Evolutionary conservation across 495 filamentous ascomycete species (phyloP), one percentile per base, ranked within the genome.

Genomic region (Hyaloscypha hepaticicola): DNA sequence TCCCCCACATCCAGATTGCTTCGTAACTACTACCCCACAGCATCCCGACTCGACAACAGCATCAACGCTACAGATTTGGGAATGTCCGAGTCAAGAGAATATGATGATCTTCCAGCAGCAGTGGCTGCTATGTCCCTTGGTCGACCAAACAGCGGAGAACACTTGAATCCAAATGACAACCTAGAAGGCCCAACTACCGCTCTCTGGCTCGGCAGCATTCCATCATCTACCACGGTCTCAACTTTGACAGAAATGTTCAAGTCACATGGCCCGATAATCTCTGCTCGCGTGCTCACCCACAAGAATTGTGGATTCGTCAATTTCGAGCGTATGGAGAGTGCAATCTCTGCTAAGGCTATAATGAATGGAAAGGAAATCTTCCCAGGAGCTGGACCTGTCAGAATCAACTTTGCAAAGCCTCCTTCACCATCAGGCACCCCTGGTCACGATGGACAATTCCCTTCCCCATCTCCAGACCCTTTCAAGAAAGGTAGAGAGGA

Each of bases 221-320:
- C 95, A n/a, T 88, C 94, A 11, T 99, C 95, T 8, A 98, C 95
- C 5, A 99, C 95, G 0, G 90, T 92, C 27, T 94, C 92, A 19
- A 97, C 95, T 2, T 75, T 99, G 52, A 92, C 90, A 57, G 91
- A 93, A 61, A 96, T 97, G 76, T 99, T 99, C 76, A 89, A 90
- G 71, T 79, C 87, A 51, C 96, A 95, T 68, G 95, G 95, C 19
- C 87, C 90, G 25, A 96, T 99, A 70, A 86, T 93, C 68, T 97
- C 94, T 19, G 93, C 91, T 38, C 83, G 95, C 64, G 96, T 99
- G 16, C 81, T 99, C 66, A 97, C 95, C 14, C 95, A 99, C 80
- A 99, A 99, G 85, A 98, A 96, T 72, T 99, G 95, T 74, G 95
- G 95, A 6, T 99, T 99, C 70, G 93, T 99, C 73, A 99, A 99